Evolutionary conservation across 2,329 filamentous ascomycete genomes (phyloP).

Genomic region (Monilinia fructigena): DNA sequence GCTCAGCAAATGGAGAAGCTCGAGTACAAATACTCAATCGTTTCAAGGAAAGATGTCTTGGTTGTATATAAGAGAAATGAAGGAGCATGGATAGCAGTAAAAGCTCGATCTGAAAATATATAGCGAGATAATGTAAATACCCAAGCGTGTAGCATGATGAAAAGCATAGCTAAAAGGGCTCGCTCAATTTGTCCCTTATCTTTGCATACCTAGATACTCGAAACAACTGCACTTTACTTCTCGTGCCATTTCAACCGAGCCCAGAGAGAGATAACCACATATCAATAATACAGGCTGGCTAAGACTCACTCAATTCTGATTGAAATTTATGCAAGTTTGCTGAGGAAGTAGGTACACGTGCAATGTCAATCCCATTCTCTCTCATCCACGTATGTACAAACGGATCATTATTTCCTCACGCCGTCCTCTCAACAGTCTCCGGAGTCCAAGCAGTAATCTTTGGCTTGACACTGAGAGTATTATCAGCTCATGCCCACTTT

Average conservation of each 20-base stretch:
- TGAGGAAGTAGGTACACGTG: neutral
- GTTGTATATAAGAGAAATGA: neutral
- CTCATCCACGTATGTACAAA: conserved; percentile 35
- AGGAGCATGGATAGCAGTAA: neutral
- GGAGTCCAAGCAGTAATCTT: conserved; percentile 57
- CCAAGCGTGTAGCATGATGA: conserved; percentile 8
- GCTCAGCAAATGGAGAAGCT: neutral
- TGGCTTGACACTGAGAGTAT: conserved; percentile 48
- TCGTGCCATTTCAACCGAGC: neutral
- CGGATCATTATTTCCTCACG: conserved; percentile 20
- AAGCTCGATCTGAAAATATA: neutral
- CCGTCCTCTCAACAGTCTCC: conserved; percentile 36
- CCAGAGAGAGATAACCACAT: neutral
- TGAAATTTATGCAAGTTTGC: neutral
- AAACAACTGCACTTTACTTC: neutral
- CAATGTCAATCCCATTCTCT: conserved; percentile 19
- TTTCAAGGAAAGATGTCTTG: neutral
- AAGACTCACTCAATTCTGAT: neutral
- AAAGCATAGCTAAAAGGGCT: neutral
- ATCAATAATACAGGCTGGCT: neutral
- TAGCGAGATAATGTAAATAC: conserved; percentile 14
- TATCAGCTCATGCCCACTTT: conserved; percentile 2
- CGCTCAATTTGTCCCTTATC: neutral
- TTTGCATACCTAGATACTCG: neutral
- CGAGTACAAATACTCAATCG: neutral